Conservation (phyloP, 2,329 filamentous ascomycete species). For the Myriosclerotinia scirpicola region DNA sequence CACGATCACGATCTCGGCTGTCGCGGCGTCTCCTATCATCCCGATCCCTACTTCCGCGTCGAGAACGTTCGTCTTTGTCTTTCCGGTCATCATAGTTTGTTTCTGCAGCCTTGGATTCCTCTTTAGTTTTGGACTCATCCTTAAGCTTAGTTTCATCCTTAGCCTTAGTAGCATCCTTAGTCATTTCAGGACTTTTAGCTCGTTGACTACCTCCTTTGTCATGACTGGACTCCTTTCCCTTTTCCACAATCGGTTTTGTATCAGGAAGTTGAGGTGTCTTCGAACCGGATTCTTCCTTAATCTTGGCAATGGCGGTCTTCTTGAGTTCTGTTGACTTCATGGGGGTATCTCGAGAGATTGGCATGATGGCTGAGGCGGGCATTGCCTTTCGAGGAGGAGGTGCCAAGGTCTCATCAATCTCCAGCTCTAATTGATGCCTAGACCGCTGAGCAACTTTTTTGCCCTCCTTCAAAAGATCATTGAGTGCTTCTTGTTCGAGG, state of each 20-base stretch:
- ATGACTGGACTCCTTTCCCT: conserved; percentile 24
- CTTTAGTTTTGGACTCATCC: conserved; percentile 14
- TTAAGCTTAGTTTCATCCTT: conserved; percentile 17
- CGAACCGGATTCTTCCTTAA: conserved; percentile 31
- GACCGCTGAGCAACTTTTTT: conserved; percentile 37
- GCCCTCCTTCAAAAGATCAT: conserved; percentile 41
- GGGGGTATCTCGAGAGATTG: conserved; percentile 37
- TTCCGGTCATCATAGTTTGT: conserved; percentile 12
- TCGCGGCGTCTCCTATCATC: conserved; percentile 27
- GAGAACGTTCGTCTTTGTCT: conserved; percentile 26
- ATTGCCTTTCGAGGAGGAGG: conserved; percentile 41
- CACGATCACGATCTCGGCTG: conserved; percentile 25
- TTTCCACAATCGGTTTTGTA: conserved; percentile 20
- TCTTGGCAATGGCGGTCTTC: conserved; percentile 28
- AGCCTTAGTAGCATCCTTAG: not conserved
- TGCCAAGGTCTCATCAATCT: conserved; percentile 40
- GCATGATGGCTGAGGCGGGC: conserved; percentile 41
- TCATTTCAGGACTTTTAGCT: conserved; percentile 14
- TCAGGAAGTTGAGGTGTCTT: conserved; percentile 29
- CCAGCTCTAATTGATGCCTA: conserved; percentile 40
- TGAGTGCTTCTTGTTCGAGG: conserved; percentile 41
- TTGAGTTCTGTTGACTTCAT: conserved; percentile 36
- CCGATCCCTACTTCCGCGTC: conserved; percentile 19
- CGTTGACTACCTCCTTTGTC: conserved; percentile 26
- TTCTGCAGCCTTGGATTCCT: conserved; percentile 10